These are phyloP conservation scores for Cicer cuneatum DNA, from an alignment of 306 rosid species.

Conservation along the genomic window DNA sequence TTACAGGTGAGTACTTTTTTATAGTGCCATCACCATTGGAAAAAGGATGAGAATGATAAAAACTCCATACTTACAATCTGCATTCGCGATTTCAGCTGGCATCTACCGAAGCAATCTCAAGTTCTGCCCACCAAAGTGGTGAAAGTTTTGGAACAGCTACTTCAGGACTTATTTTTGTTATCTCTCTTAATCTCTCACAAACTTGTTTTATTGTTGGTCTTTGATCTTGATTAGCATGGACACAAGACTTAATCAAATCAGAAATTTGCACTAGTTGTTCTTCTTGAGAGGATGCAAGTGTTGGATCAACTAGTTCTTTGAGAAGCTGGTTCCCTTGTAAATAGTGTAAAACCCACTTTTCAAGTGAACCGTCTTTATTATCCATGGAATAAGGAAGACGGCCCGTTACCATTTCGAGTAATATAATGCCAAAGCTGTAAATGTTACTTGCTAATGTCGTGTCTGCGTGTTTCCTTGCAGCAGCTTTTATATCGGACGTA, in stretches of 20 bases:
- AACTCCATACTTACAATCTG: conserved; percentile 49
- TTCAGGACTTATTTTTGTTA: conserved; percentile 78
- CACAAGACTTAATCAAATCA: conserved; percentile 63
- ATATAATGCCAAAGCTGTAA: conserved; percentile 76
- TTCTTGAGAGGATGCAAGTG: conserved; percentile 63
- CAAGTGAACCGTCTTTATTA: conserved; percentile 44
- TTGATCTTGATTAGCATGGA: conserved; percentile 50
- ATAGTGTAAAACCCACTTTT: conserved; percentile 76
- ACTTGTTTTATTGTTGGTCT: conserved; percentile 76
- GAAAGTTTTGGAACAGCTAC: conserved; percentile 81
- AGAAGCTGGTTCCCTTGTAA: conserved; percentile 56
- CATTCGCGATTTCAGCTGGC: conserved; percentile 52
- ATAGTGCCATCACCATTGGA: conserved; percentile 38
- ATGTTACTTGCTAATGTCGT: conserved; percentile 61
- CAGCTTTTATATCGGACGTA: conserved; percentile 45
- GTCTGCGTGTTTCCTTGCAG: conserved; percentile 43
- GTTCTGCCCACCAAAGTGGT: conserved; percentile 99
- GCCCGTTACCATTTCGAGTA: conserved; percentile 88
- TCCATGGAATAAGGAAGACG: conserved; percentile 71
- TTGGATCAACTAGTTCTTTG: conserved; percentile 72
- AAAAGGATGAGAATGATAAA: conserved; percentile 36
- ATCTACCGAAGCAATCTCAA: conserved; percentile 74
- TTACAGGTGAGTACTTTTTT: conserved; percentile 40
- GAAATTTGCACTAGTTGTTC: conserved; percentile 66
- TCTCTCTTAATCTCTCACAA: conserved; percentile 63